Base-by-base conservation (phyloP, 225 moss, liverwort and hornwort species). In the Physcomitrellopsis africana region DNA sequence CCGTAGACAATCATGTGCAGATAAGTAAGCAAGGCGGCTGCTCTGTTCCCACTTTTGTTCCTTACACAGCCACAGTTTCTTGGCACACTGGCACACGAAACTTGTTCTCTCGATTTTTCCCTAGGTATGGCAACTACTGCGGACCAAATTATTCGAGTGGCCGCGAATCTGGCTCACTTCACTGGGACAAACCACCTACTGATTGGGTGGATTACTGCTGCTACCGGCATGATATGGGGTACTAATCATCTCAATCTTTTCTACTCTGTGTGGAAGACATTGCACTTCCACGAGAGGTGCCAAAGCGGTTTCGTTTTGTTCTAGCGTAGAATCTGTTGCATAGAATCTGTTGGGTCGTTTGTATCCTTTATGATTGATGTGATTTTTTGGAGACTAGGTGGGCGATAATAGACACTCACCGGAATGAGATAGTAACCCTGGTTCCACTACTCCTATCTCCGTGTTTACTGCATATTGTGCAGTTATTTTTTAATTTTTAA, bases 101-200 rank as follows among this genome's bases (percentile, higher is more conserved):
- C 12, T 3, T 89, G 42, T 75, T 87, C 68, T 96, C 93, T 6
- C 81, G 70, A 51, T 85, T 93, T n/a, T 96, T 96, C 48, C 93
- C 95, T 0, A 82, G 91, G 57, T 87, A 96, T 45, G 95, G 95
- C 53, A 93, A 92, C 20, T 96, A 96, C 62, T 96, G 95, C 65
- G 93, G 95, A 12, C 95, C 95, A 18, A 96, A 96, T 51, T 96
- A 90, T 82, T 96, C 95, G 15, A 92, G 92, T 79, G 95, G 95
- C 0, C 81, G 95, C 32, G 91, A 91, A 11, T 78, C 76, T 11
- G 95, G 95, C 7, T 89, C 93, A 45, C 63, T 89, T 8, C 3
- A 79, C 37, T 96, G 95, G 95, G 95, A 96, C 83, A 70, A 82
- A 45, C 46, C 70, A 1, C 95, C 95, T 1, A 22, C 79, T 2